Base-by-base conservation (phyloP, 768 basidiomycete species). In the Kwoniella pini region DNA sequence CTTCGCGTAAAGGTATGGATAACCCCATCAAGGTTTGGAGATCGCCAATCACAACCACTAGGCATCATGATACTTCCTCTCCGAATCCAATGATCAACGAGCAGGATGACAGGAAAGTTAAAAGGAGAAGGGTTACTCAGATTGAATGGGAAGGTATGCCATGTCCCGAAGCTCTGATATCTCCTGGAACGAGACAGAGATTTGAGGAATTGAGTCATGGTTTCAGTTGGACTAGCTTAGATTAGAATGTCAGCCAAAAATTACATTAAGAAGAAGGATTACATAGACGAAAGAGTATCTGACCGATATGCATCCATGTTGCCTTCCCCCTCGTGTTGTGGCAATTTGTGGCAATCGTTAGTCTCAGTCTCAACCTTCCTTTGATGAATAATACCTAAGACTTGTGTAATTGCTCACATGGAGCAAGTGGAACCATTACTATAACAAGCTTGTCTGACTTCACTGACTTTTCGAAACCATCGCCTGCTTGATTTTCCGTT, bases 111-210 rank as follows among this genome's bases (percentile, higher is more conserved):
- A 46, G 33, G 10, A 28, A 28, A 24, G 19, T 21, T 9, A 57
- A 57, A n/a, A 33, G 55, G 31, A 19, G 55, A 44, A 57, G 33
- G 26, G 36, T 49, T 11, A 57, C 44, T 48, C 31, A 45, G 15
- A 48, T 57, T 17, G 33, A 36, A 27, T 46, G 55, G 45, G 55
- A 57, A 39, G 45, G 55, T 15, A n/a, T 46, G 21, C 36, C 44
- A 11, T 38, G 36, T 26, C 55, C 55, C 28, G 55, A 49, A 36
- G 55, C 46, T 17, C 11, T 49, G 33, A 27, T 57, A 2, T 57
- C 55, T 31, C 55, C 55, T 3, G 48, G 28, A 24, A 48, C 45
- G 4, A 46, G 22, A 5, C 31, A 46, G 31, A 48, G 45, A 26
- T 24, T 57, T 13, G 45, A 45, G 15, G 54, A 55, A 13, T 45